Evolutionary conservation across 352 stramenopile genomes (phyloP).

Genomic region (Globisporangium echinulatum): DNA sequence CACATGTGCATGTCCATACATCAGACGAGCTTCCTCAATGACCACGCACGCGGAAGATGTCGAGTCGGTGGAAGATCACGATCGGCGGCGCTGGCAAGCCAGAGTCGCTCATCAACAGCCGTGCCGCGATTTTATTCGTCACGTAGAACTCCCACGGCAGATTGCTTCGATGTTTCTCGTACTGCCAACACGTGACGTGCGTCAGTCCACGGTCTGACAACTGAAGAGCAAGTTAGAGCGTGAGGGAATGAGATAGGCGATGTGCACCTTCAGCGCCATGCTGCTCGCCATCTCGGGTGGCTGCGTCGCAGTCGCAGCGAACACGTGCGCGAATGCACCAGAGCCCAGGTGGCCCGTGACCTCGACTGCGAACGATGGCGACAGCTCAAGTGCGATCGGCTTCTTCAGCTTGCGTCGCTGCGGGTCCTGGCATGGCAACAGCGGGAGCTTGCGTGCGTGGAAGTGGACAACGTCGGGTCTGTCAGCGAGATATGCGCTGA

Average conservation of each 20-base stretch:
- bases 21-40: background rate
- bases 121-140: constrained; percentile 43
- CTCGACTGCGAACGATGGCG: constrained; percentile 26
- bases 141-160: constrained; percentile 81
- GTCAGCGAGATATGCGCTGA: constrained; percentile 40
- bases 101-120: constrained; percentile 15
- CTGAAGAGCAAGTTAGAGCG: background rate
- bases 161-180: constrained; percentile 62
- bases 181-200: constrained; percentile 20
- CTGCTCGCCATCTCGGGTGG: constrained; percentile 13
- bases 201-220: background rate
- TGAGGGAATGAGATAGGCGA: background rate
- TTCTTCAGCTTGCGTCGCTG: constrained; percentile 55
- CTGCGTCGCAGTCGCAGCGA: constrained; percentile 37
- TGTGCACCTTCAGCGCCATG: constrained; percentile 62
- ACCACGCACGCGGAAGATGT: constrained; percentile 50
- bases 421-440: constrained; percentile 34
- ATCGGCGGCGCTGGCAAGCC: constrained; percentile 19
- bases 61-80: constrained; percentile 36
- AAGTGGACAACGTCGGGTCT: constrained; percentile 39
- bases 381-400: constrained; percentile 28
- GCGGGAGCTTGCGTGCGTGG: constrained; percentile 44
- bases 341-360: constrained; percentile 57
- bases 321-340: constrained; percentile 73
- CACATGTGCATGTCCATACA: background rate